A percentile compares a stretch with the other conserved stretches of the same genome.
Conservation (phyloP, 2,329 filamentous ascomycete genomes). For the Epichloe sibirici region DNA sequence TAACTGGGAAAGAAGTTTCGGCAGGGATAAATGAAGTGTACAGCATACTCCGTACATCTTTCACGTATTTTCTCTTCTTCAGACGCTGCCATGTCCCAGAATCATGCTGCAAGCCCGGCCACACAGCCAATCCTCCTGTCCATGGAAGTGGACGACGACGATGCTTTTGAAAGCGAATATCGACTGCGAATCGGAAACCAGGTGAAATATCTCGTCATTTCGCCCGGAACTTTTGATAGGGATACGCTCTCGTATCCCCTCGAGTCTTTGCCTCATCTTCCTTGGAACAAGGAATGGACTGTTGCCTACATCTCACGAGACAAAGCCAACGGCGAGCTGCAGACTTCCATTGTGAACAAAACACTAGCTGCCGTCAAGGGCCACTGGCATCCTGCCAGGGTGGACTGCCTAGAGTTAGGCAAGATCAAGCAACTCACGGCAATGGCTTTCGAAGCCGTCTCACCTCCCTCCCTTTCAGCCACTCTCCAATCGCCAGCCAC, state of each 20-base stretch:
- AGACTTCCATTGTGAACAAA: slow-evolving; percentile 13
- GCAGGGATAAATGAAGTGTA: too few species aligned
- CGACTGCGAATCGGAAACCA: background rate
- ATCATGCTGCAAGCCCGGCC: too few species aligned
- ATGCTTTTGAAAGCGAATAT: background rate
- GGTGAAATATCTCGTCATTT: slow-evolving; percentile 7
- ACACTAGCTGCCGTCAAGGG: slow-evolving; percentile 9
- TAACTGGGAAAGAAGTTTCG: too few species aligned
- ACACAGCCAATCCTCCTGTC: background rate
- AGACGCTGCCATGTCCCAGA: too few species aligned
- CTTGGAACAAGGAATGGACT: slow-evolving; percentile 15
- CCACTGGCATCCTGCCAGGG: background rate
- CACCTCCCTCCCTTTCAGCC: background rate
- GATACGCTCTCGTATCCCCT: slow-evolving; percentile 13
- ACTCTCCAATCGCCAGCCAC: background rate
- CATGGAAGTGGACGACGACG: background rate
- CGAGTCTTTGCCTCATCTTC: slow-evolving; percentile 12
- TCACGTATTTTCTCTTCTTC: too few species aligned
- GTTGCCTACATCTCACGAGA: slow-evolving; percentile 14
- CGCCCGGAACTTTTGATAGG: slow-evolving; percentile 6
- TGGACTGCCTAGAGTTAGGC: background rate
- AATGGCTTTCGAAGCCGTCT: background rate
- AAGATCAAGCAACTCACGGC: background rate
- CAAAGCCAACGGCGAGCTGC: slow-evolving; percentile 14
- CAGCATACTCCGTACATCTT: too few species aligned